Percentiles rank a stretch among this genome's conserved stretches.
Conservation (phyloP, 768 basidiomycete species). For the Xerocomus brunneocitrinus region DNA sequence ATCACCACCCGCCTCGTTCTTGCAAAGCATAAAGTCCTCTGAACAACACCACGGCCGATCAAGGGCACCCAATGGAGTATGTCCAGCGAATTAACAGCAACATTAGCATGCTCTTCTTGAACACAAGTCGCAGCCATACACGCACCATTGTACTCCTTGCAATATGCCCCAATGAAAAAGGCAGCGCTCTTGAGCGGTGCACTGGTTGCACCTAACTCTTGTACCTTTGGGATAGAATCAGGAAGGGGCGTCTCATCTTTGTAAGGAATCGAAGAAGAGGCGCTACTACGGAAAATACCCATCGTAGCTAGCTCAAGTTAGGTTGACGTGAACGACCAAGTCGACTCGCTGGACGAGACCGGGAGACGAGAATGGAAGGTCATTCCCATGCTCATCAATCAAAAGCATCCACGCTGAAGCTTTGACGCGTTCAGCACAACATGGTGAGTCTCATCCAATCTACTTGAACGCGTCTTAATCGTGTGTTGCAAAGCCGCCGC, state of each 20-base stretch:
- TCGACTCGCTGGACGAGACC: slow-evolving; percentile 12
- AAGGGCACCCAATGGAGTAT: background rate
- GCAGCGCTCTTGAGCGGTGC: slow-evolving; percentile 94
- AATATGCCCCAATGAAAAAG: slow-evolving; percentile 94
- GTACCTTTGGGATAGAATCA: slow-evolving; percentile 65
- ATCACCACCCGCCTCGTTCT: slow-evolving; percentile 75
- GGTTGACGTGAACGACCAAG: background rate
- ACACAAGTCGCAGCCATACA: slow-evolving; percentile 1
- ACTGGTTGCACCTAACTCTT: slow-evolving; percentile 85
- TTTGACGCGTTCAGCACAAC: background rate
- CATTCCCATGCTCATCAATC: slow-evolving; percentile 16
- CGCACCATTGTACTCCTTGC: slow-evolving; percentile 95
- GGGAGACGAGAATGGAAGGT: slow-evolving; percentile 21
- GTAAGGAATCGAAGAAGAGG: slow-evolving; percentile 46
- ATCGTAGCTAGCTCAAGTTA: slow-evolving; percentile 33
- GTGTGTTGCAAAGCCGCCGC: slow-evolving; percentile 40
- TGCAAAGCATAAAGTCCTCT: slow-evolving; percentile 99
- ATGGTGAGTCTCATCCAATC: slow-evolving; percentile 16
- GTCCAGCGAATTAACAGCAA: background rate
- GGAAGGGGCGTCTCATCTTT: slow-evolving; percentile 66
- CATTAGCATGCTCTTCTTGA: slow-evolving; percentile 2
- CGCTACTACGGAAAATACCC: slow-evolving; percentile 49
- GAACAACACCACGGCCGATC: slow-evolving; percentile 5
- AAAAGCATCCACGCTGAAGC: background rate
- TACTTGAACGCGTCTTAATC: background rate